Evolutionary conservation across 78 protist genomes (phyloP), one percentile per base, ranked within the genome.

Genomic region (Protostelium mycophagum): DNA sequence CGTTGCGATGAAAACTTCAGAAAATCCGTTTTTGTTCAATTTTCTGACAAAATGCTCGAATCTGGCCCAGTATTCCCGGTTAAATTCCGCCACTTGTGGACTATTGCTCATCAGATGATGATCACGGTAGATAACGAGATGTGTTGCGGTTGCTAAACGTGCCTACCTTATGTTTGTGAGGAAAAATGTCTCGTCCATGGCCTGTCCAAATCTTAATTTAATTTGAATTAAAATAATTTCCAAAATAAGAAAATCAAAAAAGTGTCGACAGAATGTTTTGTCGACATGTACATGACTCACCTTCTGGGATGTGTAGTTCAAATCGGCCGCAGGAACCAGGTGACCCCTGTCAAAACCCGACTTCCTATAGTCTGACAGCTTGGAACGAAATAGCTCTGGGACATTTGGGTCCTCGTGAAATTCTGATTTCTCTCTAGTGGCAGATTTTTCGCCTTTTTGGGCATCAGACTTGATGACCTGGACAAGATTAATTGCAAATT

Each of bases 291-390:
- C 31, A 51, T 16, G 16, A n/a, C n/a, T 25, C 34, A 31, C 86
- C 37, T 31, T 34, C 87, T 86, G 88, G 29, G 83, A 23, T 83
- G 37, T 0, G 83, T 88, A 83, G 87, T 63, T 36, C 83, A 51
- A 16, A 51, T 88, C 90, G 31, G 86, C 85, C 23, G 90, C 90
- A 36, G 90, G 85, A 28, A 83, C 86, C 34, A 88, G 83, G 63
- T 88, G 90, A 0, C 90, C 90, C 9, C 90, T 9, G 86, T 88
- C 90, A 63, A 35, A 88, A 86, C 90, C 90, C 9, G 34, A 9
- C 23, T 63, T 63, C 34, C 51, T 28, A 34, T 86, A 86, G 88
- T 86, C 88, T 28, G 38, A 23, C 16, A 86, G 38, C 23, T n/a
- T 1, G 34, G 88, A 0, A 1, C 87, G 28, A 37, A 85, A 85